phyloP scores from a whole-genome alignment of 2,329 filamentous ascomycete species.

The Rhynchosporium agropyri region DNA sequence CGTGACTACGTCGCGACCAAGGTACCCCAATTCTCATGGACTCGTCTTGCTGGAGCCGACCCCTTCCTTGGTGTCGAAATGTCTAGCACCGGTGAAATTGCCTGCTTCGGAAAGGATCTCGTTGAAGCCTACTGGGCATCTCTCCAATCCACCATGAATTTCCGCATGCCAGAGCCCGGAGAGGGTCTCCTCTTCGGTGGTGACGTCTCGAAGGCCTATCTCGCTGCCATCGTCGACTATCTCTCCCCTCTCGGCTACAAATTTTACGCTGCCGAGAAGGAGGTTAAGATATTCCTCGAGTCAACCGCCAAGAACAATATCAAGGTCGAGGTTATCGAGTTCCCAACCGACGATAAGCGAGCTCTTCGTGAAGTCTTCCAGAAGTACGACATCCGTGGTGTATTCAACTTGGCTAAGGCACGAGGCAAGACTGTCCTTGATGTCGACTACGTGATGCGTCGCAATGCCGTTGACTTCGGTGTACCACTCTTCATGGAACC shows the following conservation, averaged over 20 bases:
- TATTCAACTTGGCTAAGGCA: constrained; percentile 89
- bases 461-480: constrained; percentile 97
- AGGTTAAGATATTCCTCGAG: constrained; percentile 85
- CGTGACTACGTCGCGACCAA: constrained; percentile 95
- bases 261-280: constrained; percentile 80
- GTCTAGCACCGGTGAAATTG: constrained; percentile 96
- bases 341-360: constrained; percentile 95
- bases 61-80: constrained; percentile 98
- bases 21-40: constrained; percentile 99
- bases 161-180: constrained; percentile 91
- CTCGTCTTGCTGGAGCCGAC: constrained; percentile 92
- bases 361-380: constrained; percentile 92
- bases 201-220: constrained; percentile 68
- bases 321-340: constrained; percentile 87
- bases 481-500: constrained; percentile 98
- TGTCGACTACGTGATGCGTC: constrained; percentile 97
- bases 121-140: constrained; percentile 98
- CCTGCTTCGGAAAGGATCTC: constrained; percentile 95
- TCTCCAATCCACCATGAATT: constrained; percentile 98
- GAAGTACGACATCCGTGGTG: constrained; percentile 94
- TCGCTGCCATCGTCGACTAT: constrained; percentile 83
- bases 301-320: constrained; percentile 66
- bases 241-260: constrained; percentile 91
- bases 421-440: constrained; percentile 84
- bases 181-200: constrained; percentile 96